phyloP scores from a whole-genome alignment of 2,329 filamentous ascomycete species.

The Aspergillus latus region DNA sequence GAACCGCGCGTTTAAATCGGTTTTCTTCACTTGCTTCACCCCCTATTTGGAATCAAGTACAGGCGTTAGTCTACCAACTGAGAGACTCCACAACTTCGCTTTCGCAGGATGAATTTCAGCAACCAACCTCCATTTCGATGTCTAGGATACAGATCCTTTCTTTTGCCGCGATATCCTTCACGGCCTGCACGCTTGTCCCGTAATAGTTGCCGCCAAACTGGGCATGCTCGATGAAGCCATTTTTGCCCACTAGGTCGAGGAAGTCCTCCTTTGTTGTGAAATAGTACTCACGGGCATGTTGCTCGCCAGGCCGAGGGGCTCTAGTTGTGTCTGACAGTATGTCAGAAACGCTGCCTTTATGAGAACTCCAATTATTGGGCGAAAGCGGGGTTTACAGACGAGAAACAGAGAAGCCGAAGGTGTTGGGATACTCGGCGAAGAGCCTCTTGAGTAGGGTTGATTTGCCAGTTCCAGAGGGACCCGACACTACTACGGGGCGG shows the following conservation, averaged over 20 bases:
- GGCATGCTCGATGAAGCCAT: constrained; percentile 83
- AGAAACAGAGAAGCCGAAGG: constrained; percentile 45
- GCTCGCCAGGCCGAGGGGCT: constrained; percentile 69
- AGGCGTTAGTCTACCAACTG: not conserved
- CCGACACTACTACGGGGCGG: constrained; percentile 44
- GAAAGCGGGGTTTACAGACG: constrained; percentile 26
- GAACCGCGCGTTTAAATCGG: constrained; percentile 72
- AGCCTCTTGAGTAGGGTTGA: constrained; percentile 45
- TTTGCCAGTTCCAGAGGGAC: constrained; percentile 45
- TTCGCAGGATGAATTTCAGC: not conserved
- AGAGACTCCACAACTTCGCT: not conserved
- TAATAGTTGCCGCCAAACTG: constrained; percentile 84
- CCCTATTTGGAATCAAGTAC: constrained; percentile 51
- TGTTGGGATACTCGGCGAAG: constrained; percentile 44
- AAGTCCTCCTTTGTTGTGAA: constrained; percentile 70
- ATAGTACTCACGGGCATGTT: constrained; percentile 77
- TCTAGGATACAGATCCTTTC: constrained; percentile 79
- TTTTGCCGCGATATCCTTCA: constrained; percentile 70
- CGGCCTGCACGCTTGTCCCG: constrained; percentile 77
- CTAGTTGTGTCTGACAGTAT: constrained; percentile 71
- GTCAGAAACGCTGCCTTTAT: not conserved
- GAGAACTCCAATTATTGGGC: not conserved
- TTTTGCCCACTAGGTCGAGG: constrained; percentile 62
- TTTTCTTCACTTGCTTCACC: constrained; percentile 87
- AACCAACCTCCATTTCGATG: constrained; percentile 85